Percentiles rank a stretch among this genome's conserved stretches.
Evolutionary conservation across 1,284 basidiomycete species (phyloP).

Genomic region (Fomitiporia mediterranea): DNA sequence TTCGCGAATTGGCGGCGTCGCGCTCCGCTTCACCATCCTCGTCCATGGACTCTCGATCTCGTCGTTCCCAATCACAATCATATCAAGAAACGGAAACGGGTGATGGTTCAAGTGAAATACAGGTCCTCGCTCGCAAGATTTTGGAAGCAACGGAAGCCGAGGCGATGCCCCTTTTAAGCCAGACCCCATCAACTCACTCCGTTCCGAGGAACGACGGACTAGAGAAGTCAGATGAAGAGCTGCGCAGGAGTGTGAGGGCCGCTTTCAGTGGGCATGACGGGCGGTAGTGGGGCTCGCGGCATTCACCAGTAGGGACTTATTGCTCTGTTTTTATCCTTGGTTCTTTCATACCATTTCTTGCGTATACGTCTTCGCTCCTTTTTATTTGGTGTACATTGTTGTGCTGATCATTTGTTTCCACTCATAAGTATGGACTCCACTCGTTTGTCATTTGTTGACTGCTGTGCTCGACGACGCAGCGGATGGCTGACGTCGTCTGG

Average conservation of each 20-base stretch:
- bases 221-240: conserved; percentile 61
- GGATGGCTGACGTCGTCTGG: neutral
- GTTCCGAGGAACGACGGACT: conserved; percentile 48
- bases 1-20: conserved; percentile 75
- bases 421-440: conserved; percentile 15
- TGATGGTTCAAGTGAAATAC: conserved; percentile 85
- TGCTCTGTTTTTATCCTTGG: neutral
- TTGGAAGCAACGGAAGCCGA: conserved; percentile 81
- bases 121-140: conserved; percentile 78
- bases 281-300: conserved; percentile 10
- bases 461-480: neutral
- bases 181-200: conserved; percentile 53
- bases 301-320: neutral
- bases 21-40: conserved; percentile 69
- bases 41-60: conserved; percentile 65
- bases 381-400: conserved; percentile 16
- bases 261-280: conserved; percentile 43
- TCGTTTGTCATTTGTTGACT: neutral
- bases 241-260: conserved; percentile 73
- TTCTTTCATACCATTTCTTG: conserved; percentile 3
- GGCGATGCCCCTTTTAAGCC: conserved; percentile 32
- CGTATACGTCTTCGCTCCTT: conserved; percentile 2
- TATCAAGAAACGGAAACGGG: conserved; percentile 79
- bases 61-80: conserved; percentile 62
- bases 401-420: conserved; percentile 8